Evolutionary conservation across 202 grass and related monocot genomes (phyloP).

Genomic region (Sporobolus alterniflorus): DNA sequence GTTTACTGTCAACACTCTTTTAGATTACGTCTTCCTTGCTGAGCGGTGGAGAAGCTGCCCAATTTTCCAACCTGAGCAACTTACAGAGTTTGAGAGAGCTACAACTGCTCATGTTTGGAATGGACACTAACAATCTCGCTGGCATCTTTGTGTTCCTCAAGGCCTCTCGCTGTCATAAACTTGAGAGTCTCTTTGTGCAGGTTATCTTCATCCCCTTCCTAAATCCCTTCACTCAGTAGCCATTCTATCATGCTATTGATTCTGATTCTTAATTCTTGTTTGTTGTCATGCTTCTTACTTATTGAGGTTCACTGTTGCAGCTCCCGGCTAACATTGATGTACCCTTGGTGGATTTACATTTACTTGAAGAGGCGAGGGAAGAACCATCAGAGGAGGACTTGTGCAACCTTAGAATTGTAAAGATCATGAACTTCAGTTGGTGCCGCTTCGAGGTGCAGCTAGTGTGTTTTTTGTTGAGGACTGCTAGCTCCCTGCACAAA

Average conservation of each 20-base stretch:
- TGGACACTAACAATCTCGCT: conserved; percentile 33
- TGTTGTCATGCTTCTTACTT: neutral
- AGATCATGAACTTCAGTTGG: conserved; percentile 69
- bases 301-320: neutral
- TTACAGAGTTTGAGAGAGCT: conserved; percentile 62
- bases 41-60: conserved; percentile 9
- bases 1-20: too few relatives aligned
- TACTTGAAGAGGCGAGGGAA: neutral
- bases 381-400: conserved; percentile 41
- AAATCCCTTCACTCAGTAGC: neutral
- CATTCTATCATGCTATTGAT: neutral
- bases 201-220: neutral
- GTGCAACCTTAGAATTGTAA: conserved; percentile 55
- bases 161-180: conserved; percentile 27
- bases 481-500: conserved; percentile 18
- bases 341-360: neutral
- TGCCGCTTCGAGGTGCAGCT: conserved; percentile 41
- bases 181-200: conserved; percentile 75
- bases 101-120: conserved; percentile 60
- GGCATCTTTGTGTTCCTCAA: conserved; percentile 53
- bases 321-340: neutral
- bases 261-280: too few relatives aligned
- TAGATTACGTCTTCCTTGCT: neutral
- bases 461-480: conserved; percentile 55
- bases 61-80: neutral